Base-by-base conservation (phyloP, 176 grass and related monocot species). In the Otatea glauca region DNA sequence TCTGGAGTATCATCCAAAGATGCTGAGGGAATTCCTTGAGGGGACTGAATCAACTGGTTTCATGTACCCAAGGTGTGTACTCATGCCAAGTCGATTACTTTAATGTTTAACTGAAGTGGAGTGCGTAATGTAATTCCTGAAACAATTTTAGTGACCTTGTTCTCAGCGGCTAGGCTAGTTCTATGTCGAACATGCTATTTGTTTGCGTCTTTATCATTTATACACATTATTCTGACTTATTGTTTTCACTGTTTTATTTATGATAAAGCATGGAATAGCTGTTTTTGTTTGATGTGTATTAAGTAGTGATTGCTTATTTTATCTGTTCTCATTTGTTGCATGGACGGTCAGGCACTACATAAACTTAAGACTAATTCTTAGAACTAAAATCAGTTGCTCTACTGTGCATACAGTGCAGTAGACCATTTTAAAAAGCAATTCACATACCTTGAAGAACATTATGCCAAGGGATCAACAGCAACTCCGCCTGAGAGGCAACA, bases 351-450 rank as follows among this genome's bases (percentile, higher is more conserved):
- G 18, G 59, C 23, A 17, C 51, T 70, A 61, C 70, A 73, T 68
- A 60, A 74, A 58, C 44, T 72, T 68, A 17, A 13, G 69, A 69
- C 60, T n/a, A 53, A 59, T 75, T 61, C 11, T 0, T 75, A 12
- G 5, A 87, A 68, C 65, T 88, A 80, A 88, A 48, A 62, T 86
- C 11, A 72, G 6, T 86, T 77, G 37, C 43, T 66, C 65, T 82
- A 45, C 67, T 73, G 0, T 50, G 45, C 69, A 89, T 87, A 72
- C 86, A 98, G 96, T 91, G 93, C 96, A 35, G 87, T 98, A 34
- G 96, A 98, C 78, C 91, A 98, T 78, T 98, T 95, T 66, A 95
- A 91, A 70, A 95, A 94, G 70, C 96, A 95, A 76, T 98, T 95
- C 84, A 78, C 89, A 54, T 93, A 92, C 69, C 96, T 98, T 81